Conservation (phyloP, 192 early-diverging fungal species). For the Dimargaris xerosporica region DNA sequence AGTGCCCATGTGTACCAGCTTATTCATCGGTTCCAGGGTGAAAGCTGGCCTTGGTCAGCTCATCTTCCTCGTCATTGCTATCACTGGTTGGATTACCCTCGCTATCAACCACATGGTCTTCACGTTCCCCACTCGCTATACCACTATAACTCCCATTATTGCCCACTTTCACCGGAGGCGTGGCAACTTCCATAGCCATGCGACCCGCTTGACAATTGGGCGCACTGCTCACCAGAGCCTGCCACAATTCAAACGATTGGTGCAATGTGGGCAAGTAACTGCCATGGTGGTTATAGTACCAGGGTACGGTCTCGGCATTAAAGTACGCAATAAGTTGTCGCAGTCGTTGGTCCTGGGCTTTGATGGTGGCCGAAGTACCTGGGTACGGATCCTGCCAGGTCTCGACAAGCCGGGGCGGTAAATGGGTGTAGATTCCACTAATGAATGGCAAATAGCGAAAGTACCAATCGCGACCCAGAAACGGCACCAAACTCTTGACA, state of each 20-base stretch:
- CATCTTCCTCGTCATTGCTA: too few species aligned
- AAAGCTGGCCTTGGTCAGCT: too few species aligned
- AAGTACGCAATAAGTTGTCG: neutral
- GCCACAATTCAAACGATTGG: neutral
- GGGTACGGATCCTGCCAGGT: neutral
- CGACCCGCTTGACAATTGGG: too few species aligned
- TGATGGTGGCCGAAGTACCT: neutral
- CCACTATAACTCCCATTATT: too few species aligned
- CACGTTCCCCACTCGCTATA: too few species aligned
- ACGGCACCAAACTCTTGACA: conserved; percentile 4
- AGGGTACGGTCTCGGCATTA: conserved; percentile 11
- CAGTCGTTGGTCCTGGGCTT: neutral
- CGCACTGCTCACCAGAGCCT: too few species aligned
- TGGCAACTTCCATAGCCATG: too few species aligned
- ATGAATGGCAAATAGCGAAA: neutral
- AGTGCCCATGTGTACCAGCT: too few species aligned
- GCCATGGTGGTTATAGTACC: neutral
- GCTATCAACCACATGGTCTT: too few species aligned
- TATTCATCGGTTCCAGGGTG: too few species aligned
- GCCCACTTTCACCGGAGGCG: too few species aligned
- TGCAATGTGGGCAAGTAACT: neutral
- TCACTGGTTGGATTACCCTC: too few species aligned
- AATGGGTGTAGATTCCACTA: neutral
- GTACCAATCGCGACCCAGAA: neutral
- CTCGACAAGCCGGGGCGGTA: neutral